Evolutionary conservation across 2,329 filamentous ascomycete species (phyloP).

Genomic region (Colletotrichum somersetense): DNA sequence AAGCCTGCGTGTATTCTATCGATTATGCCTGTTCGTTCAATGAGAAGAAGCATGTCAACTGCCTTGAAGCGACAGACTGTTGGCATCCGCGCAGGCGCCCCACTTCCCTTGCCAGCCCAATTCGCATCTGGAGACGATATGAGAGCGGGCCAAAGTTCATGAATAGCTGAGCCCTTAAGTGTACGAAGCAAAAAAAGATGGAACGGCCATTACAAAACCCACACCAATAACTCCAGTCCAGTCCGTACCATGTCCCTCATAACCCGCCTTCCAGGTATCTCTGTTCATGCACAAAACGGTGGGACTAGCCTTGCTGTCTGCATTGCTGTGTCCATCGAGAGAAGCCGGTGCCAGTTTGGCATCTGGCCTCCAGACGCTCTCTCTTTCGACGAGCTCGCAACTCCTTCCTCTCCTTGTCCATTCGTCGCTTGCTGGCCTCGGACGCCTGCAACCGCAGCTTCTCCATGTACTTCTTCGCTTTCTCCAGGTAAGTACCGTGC

Average conservation of each 20-base stretch:
- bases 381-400: constrained; percentile 47
- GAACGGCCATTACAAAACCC: constrained; percentile 31
- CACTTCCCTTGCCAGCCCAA: not conserved
- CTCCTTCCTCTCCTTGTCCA: constrained; percentile 47
- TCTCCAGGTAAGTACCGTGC: constrained; percentile 59
- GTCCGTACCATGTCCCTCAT: constrained; percentile 17
- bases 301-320: constrained; percentile 34
- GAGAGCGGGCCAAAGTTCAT: constrained; percentile 7
- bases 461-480: constrained; percentile 53
- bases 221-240: constrained; percentile 33
- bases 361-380: constrained; percentile 43
- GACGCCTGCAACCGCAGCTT: constrained; percentile 45
- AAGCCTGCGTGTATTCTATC: constrained; percentile 34
- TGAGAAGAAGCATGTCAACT: not conserved
- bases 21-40: constrained; percentile 13
- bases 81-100: not conserved
- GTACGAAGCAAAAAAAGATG: constrained; percentile 20
- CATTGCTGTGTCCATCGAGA: constrained; percentile 43
- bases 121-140: constrained; percentile 20
- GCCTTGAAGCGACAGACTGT: constrained; percentile 5
- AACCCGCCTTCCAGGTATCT: constrained; percentile 34
- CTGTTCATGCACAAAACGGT: constrained; percentile 26
- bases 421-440: constrained; percentile 47
- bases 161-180: constrained; percentile 24
- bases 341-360: constrained; percentile 41